These are phyloP conservation scores for Elasticomyces elasticus DNA, from an alignment of 495 filamentous ascomycete species.

Conservation along the genomic window DNA sequence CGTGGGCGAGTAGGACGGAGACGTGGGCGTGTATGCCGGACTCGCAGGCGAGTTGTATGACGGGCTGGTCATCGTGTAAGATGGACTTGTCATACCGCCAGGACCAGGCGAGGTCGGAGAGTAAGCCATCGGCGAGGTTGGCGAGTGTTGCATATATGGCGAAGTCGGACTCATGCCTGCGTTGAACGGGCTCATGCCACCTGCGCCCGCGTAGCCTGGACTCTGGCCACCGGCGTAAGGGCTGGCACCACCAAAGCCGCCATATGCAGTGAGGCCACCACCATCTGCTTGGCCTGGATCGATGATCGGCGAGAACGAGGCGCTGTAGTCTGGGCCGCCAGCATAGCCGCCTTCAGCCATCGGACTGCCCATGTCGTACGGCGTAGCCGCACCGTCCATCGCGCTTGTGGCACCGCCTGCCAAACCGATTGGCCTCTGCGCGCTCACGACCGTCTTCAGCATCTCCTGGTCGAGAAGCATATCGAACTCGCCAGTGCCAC, in stretches of 20 bases:
- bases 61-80: conserved; percentile 62
- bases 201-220: conserved; percentile 59
- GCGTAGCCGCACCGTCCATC: conserved; percentile 66
- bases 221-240: conserved; percentile 55
- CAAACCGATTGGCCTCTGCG: conserved; percentile 69
- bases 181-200: conserved; percentile 59
- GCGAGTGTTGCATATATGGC: conserved; percentile 68
- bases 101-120: conserved; percentile 51
- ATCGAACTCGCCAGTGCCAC: conserved; percentile 92
- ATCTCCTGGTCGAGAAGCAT: conserved; percentile 86
- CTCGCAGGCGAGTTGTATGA: conserved; percentile 30
- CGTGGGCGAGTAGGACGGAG: conserved; percentile 36
- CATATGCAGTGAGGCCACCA: conserved; percentile 60
- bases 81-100: conserved; percentile 28
- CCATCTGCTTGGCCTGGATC: conserved; percentile 61
- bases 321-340: conserved; percentile 66
- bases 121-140: conserved; percentile 51
- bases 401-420: conserved; percentile 51
- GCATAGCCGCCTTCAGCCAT: conserved; percentile 66
- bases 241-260: conserved; percentile 52
- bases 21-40: conserved; percentile 37
- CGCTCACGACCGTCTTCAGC: conserved; percentile 78
- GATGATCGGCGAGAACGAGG: conserved; percentile 83
- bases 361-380: conserved; percentile 87
- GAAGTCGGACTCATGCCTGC: conserved; percentile 64